phyloP scores from a whole-genome alignment of 2,329 filamentous ascomycete species.

The Colletotrichum eremochloae region DNA sequence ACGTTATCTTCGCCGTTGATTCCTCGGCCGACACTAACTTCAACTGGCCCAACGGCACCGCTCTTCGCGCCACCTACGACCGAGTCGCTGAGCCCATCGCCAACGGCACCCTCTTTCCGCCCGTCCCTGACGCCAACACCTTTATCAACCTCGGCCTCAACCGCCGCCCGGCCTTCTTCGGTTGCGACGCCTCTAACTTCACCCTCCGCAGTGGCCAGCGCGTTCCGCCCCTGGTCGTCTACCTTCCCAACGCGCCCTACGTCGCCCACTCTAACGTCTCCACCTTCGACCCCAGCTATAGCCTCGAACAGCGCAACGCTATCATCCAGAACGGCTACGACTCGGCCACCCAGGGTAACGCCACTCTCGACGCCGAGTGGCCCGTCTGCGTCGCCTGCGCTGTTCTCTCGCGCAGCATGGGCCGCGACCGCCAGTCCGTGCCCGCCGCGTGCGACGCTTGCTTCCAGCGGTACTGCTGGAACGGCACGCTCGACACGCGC shows the following conservation, averaged over 20 bases:
- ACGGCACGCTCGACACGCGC: constrained; percentile 71
- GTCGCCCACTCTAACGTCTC: constrained; percentile 81
- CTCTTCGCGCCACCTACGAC: constrained; percentile 69
- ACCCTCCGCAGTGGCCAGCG: constrained; percentile 60
- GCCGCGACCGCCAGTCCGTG: constrained; percentile 75
- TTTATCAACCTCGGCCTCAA: constrained; percentile 72
- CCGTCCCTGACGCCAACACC: constrained; percentile 66
- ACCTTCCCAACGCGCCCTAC: constrained; percentile 89
- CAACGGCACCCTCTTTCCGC: constrained; percentile 69
- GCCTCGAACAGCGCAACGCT: constrained; percentile 75
- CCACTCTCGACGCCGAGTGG: constrained; percentile 81
- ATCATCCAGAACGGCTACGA: constrained; percentile 92
- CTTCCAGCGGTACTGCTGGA: constrained; percentile 91
- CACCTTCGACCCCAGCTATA: constrained; percentile 79
- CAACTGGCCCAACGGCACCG: constrained; percentile 72
- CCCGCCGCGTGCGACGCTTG: constrained; percentile 81
- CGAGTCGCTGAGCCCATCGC: constrained; percentile 63
- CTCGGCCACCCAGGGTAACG: constrained; percentile 85
- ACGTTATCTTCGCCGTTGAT: constrained; percentile 76
- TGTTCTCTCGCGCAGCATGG: constrained; percentile 81
- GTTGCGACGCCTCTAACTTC: constrained; percentile 67
- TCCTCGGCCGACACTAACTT: constrained; percentile 71
- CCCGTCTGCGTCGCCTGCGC: constrained; percentile 89
- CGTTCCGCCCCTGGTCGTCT: constrained; percentile 81
- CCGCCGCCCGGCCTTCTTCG: constrained; percentile 72